Base-by-base conservation (phyloP, 1,139 yeast species). In the Protomyces macrosporus region DNA sequence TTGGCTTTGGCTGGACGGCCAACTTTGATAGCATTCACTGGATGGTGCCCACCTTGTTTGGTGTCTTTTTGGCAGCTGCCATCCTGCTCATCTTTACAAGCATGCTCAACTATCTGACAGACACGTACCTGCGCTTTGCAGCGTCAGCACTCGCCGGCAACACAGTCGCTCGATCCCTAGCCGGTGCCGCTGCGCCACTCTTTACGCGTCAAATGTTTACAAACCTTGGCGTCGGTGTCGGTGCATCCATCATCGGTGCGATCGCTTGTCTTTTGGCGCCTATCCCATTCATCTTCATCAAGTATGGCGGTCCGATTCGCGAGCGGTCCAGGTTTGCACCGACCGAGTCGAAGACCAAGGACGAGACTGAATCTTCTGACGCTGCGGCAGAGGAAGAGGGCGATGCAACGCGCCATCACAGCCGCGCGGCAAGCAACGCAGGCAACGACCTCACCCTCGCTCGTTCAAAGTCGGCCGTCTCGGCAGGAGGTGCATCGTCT, bases 81-180 rank as follows among this genome's bases (percentile, higher is more conserved):
- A 60, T 68, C 45, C 40, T 68, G 33, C 35, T 56, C 14, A 65
- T 69, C 35, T 68, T 77, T 78, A 68, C 79, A 73, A 72, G 79
- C 74, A 71, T 77, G 70, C 71, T 84, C 69, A 76, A 78, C 56
- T 84, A 84, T 68, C 76, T 84, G 45, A 81, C 81, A 6, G 82
- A 82, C 71, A 80, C 84, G 0, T 84, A 83, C 70, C 74, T 78
- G 53, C 73, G 75, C 12, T 81, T 78, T 66, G 83, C 87, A 23
- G 90, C 90, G 0, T 82, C 87, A 14, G 88, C 87, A 0, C 75
- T 86, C 74, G 90, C 89, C n/a, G 87, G 88, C 7, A 86, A 85
- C 72, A 81, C 85, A 52, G 78, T 86, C 66, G 76, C 84, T 60
- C 79, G 90, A 71, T 83, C 85, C 65, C 68, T 79, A 6, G 74